Evolutionary conservation across 192 early-diverging fungal genomes (phyloP), one percentile per base, ranked within the genome.

Genomic region (Coemansia sp.): DNA sequence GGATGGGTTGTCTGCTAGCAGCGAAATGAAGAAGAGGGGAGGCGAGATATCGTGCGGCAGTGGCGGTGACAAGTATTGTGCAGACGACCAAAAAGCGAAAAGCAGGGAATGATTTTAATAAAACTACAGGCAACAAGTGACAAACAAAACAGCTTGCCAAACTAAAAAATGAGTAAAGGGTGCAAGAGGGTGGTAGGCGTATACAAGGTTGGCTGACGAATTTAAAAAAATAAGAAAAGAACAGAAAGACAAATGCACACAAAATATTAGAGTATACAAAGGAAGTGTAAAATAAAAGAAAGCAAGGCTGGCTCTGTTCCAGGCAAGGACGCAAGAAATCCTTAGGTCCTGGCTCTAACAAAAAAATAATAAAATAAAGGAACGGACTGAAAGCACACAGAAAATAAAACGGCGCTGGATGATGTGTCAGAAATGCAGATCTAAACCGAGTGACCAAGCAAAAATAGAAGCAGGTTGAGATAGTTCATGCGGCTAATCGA

Each of bases 51-150:
- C 7, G 51, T 18, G 51, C 6, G 49, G 49, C 1, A 54, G 51
- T 22, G 20, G 51, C 22, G 28, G 20, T 5, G 51, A 30, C 51
- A 30, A 25, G 51, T 45, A 45, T 45, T 45, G 42, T 45, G 42
- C 42, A 45, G 42, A 12, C 42, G 42, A 45, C 42, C 42, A 45
- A 45, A 45, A 45, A 45, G 42, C 42, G 42, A 16, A 25, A 25
- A 45, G 42, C 42, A 45, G 42, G 42, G 42, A 45, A 45, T 45
- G 17, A 45, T 3, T 45, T 45, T 45, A 45, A 54, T 54, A 54
- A 54, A 54, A 54, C 51, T 54, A 54, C 51, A 54, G 51, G 2
- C 20, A 54, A 54, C 22, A 54, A 54, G 51, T 45, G 12, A 45
- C 42, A 45, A 45, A 45, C 51, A 30, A 54, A 30, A 22, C 51